phyloP scores from a whole-genome alignment of 352 stramenopile species.

The Phytophthora cryptogea region DNA sequence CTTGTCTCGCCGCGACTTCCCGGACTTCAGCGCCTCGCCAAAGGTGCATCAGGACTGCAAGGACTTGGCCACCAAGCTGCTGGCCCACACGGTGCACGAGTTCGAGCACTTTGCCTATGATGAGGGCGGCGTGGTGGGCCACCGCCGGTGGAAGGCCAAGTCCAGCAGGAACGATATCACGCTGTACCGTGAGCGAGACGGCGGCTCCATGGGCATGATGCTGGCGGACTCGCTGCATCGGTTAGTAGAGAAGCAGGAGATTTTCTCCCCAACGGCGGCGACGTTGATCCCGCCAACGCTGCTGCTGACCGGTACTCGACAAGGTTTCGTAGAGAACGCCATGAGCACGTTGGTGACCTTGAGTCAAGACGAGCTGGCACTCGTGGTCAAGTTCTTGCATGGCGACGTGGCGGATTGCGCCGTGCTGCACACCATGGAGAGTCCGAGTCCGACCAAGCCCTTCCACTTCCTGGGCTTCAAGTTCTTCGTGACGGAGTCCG shows the following conservation, averaged over 20 bases:
- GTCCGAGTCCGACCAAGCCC: constrained; percentile 34
- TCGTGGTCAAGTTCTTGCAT: constrained; percentile 48
- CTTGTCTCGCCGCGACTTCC: constrained; percentile 46
- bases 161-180: constrained; percentile 40
- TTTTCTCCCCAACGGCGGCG: constrained; percentile 26
- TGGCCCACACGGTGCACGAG: constrained; percentile 52
- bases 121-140: constrained; percentile 34
- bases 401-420: constrained; percentile 40
- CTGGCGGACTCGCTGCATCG: constrained; percentile 24
- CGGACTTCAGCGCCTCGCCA: constrained; percentile 36
- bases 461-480: constrained; percentile 67
- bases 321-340: constrained; percentile 48
- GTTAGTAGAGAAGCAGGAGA: constrained; percentile 26
- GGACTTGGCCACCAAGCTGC: constrained; percentile 43
- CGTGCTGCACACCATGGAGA: constrained; percentile 36
- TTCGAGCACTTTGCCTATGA: constrained; percentile 48
- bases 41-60: constrained; percentile 45
- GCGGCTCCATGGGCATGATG: constrained; percentile 30
- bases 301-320: constrained; percentile 41
- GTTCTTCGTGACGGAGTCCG: constrained; percentile 52
- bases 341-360: constrained; percentile 46
- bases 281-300: constrained; percentile 34
- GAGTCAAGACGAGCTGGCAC: constrained; percentile 43
- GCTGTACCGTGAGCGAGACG: constrained; percentile 44
- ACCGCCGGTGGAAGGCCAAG: constrained; percentile 40